Evolutionary conservation across 148 eudicot genomes (phyloP).

Genomic region (Camellia japonica): DNA sequence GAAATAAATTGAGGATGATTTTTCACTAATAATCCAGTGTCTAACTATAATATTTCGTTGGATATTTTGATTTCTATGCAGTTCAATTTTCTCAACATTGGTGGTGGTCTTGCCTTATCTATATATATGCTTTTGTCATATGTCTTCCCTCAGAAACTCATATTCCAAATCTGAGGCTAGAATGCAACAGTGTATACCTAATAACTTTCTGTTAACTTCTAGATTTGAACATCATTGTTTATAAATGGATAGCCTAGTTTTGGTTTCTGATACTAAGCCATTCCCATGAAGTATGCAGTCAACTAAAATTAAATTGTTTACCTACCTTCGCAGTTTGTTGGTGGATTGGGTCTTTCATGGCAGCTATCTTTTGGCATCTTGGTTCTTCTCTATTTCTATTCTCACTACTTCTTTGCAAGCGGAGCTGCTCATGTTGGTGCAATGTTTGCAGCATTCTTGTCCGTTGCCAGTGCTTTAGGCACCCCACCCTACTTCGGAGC

Average conservation of each 20-base stretch:
- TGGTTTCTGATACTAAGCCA: neutral
- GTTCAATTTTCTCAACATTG: neutral
- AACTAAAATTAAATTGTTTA: neutral
- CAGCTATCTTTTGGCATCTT: constrained; percentile 90
- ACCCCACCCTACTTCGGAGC: constrained; percentile 88
- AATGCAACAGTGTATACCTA: neutral
- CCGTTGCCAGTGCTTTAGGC: constrained; percentile 93
- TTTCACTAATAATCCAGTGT: neutral
- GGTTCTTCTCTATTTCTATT: constrained; percentile 90
- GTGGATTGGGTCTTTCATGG: constrained; percentile 94
- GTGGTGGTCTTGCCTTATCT: neutral
- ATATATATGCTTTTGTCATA: neutral
- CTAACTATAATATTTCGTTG: neutral
- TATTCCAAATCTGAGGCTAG: neutral
- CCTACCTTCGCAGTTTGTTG: constrained; percentile 71
- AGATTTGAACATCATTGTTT: neutral
- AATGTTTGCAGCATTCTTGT: constrained; percentile 91
- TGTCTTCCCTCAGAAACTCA: neutral
- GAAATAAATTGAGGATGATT: neutral
- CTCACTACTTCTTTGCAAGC: constrained; percentile 97
- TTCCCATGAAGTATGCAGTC: neutral
- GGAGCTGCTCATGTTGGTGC: constrained; percentile 99
- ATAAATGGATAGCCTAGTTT: neutral
- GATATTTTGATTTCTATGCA: neutral
- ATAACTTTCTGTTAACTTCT: neutral